A percentile compares a stretch with the other conserved stretches of the same genome.
These are phyloP conservation scores for Corinectria fuckeliana DNA, from an alignment of 2,329 filamentous ascomycete species.

Conservation along the genomic window DNA sequence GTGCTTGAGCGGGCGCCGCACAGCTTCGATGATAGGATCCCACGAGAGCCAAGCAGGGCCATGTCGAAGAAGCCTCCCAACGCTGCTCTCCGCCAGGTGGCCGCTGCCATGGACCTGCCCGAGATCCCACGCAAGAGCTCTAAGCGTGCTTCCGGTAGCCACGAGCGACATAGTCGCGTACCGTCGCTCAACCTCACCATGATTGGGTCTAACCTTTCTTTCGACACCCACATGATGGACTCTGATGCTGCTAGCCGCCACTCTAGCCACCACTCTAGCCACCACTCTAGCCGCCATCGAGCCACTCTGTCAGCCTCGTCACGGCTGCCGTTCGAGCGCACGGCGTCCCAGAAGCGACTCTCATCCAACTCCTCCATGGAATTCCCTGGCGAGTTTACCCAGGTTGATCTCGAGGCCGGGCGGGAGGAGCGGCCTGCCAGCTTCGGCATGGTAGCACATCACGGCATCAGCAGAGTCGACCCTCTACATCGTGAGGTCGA, in stretches of 20 bases:
- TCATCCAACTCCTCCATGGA: conserved; percentile 59
- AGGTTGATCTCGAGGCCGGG: conserved; percentile 46
- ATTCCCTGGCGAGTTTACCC: conserved; percentile 53
- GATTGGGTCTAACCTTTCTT: conserved; percentile 32
- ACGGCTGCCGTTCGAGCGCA: conserved; percentile 63
- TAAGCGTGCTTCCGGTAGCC: conserved; percentile 59
- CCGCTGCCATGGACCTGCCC: conserved; percentile 52
- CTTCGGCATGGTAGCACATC: conserved; percentile 64
- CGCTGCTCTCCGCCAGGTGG: conserved; percentile 26
- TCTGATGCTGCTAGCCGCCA: conserved; percentile 28
- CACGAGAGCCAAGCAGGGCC: conserved; percentile 30
- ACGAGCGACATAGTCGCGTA: conserved; percentile 36
- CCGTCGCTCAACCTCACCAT: conserved; percentile 46
- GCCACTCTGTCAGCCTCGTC: conserved; percentile 35
- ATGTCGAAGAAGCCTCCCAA: conserved; percentile 31
- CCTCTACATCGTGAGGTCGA: conserved; percentile 52
- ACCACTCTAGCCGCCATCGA: conserved; percentile 30
- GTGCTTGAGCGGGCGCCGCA: conserved; percentile 39
- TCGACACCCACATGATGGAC: conserved; percentile 29
- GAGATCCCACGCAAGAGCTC: conserved; percentile 77
- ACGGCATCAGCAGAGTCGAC: conserved; percentile 62
- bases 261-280: conserved; percentile 35
- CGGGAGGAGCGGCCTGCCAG: conserved; percentile 59
- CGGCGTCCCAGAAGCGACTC: conserved; percentile 57
- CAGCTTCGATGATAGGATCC: conserved; percentile 45